Evolutionary conservation across 2,329 filamentous ascomycete genomes (phyloP).

Genomic region (Lomentospora prolificans): DNA sequence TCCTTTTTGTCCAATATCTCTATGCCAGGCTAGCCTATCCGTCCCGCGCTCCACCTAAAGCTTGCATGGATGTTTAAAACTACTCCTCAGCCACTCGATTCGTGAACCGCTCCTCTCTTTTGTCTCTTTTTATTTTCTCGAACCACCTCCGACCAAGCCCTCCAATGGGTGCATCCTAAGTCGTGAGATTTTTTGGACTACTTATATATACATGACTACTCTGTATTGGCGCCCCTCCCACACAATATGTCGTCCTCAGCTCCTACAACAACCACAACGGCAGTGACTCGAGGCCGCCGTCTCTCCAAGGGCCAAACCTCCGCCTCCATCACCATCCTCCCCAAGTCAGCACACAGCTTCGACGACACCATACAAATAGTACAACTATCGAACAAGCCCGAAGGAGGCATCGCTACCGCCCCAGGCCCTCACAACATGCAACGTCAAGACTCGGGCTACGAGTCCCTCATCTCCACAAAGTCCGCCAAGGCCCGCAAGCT

Average conservation of each 20-base stretch:
- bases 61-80: background rate
- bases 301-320: constrained; percentile 5
- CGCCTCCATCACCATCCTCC: constrained; percentile 9
- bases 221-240: too few species aligned
- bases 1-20: background rate
- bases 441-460: constrained; percentile 50
- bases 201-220: too few species aligned
- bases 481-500: constrained; percentile 20
- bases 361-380: constrained; percentile 4
- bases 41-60: too few species aligned
- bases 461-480: constrained; percentile 33
- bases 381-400: background rate
- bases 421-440: constrained; percentile 28
- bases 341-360: constrained; percentile 6
- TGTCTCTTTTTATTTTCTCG: background rate
- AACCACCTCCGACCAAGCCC: background rate
- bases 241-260: too few species aligned
- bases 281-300: constrained; percentile 6
- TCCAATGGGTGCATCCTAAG: background rate
- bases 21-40: background rate
- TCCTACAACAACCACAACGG: background rate
- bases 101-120: background rate
- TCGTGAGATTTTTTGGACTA: too few species aligned
- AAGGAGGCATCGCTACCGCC: background rate
- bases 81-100: background rate